A percentile compares a stretch with the other conserved stretches of the same genome.
These are phyloP conservation scores for Dionaea muscipula DNA, from an alignment of 179 eudicot genomes.

Conservation along the genomic window DNA sequence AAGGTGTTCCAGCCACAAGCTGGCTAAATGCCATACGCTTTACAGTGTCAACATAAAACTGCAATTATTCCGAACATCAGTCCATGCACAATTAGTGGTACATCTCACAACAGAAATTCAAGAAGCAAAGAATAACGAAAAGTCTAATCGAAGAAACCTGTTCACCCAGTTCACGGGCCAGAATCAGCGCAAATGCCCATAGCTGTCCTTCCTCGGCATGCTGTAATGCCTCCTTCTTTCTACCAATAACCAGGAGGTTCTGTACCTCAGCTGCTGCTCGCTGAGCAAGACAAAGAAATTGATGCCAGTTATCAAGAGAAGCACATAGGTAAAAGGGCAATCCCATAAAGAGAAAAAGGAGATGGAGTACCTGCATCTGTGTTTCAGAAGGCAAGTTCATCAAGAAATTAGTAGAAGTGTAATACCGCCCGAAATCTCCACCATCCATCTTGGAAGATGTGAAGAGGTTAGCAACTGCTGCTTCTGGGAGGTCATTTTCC, in stretches of 20 bases:
- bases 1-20: conserved; percentile 62
- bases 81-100: neutral
- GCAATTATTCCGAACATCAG: conserved; percentile 19
- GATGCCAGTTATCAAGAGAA: neutral
- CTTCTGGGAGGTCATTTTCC: conserved; percentile 77
- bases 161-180: conserved; percentile 80
- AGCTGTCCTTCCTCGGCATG: conserved; percentile 75
- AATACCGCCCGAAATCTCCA: conserved; percentile 31
- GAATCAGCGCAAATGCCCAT: conserved; percentile 80
- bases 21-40: conserved; percentile 77
- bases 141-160: conserved; percentile 38
- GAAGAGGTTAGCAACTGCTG: conserved; percentile 78
- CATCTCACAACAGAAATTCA: neutral
- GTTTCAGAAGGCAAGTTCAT: conserved; percentile 65
- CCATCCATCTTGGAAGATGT: conserved; percentile 52
- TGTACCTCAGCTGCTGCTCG: conserved; percentile 69
- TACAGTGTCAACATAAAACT: conserved; percentile 74
- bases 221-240: conserved; percentile 69
- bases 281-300: conserved; percentile 16
- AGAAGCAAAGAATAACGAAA: conserved; percentile 2
- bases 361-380: conserved; percentile 40
- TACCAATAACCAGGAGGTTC: conserved; percentile 63
- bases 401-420: conserved; percentile 47
- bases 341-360: neutral
- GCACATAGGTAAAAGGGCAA: neutral